A percentile compares a stretch with the other conserved stretches of the same genome.
These are phyloP conservation scores for Phialemonium atrogriseum DNA, from an alignment of 2,329 filamentous ascomycete genomes.

Conservation along the genomic window DNA sequence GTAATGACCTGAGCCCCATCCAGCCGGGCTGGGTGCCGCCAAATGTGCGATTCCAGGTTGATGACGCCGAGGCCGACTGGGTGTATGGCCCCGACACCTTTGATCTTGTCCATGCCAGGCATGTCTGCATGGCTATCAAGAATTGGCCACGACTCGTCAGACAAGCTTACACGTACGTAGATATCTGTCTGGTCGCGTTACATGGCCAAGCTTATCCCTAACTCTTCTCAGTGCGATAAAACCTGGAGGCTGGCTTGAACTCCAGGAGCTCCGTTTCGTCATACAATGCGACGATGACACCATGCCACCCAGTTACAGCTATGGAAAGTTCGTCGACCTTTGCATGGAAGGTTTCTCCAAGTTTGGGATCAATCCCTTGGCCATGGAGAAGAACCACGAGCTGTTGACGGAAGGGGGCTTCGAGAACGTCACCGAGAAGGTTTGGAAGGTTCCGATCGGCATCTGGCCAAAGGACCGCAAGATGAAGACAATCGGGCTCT, in stretches of 20 bases:
- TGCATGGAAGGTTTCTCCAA: conserved; percentile 14
- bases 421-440: conserved; percentile 26
- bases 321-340: conserved; percentile 15
- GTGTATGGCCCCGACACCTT: conserved; percentile 12
- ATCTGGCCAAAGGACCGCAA: conserved; percentile 37
- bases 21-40: conserved; percentile 31
- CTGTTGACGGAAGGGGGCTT: conserved; percentile 27
- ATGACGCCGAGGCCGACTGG: conserved; percentile 25
- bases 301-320: conserved; percentile 19
- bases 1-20: conserved; percentile 30
- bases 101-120: conserved; percentile 22
- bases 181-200: background rate
- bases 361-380: conserved; percentile 22
- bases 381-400: conserved; percentile 11
- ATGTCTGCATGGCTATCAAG: conserved; percentile 30
- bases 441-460: conserved; percentile 37
- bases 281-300: conserved; percentile 18
- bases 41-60: conserved; percentile 29
- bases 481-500: conserved; percentile 13
- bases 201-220: background rate
- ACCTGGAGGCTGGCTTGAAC: conserved; percentile 21
- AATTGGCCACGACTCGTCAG: conserved; percentile 39
- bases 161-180: conserved; percentile 25
- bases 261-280: conserved; percentile 19
- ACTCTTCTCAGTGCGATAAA: conserved; percentile 9